A percentile compares a stretch with the other conserved stretches of the same genome.
Conservation (phyloP, 805 yeast species). For the Wickerhamiella parazyma region DNA sequence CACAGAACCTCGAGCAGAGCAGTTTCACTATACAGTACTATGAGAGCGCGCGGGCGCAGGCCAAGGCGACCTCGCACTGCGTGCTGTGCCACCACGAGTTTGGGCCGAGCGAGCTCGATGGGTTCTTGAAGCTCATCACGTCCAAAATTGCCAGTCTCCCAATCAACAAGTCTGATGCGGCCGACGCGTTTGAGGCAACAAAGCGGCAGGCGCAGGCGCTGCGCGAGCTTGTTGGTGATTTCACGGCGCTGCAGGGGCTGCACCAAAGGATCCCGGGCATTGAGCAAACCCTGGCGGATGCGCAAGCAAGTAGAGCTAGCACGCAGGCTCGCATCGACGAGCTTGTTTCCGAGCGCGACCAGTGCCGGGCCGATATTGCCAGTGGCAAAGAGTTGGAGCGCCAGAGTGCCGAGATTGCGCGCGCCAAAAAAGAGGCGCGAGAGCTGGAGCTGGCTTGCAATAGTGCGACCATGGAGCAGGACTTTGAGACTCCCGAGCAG, state of each 20-base stretch:
- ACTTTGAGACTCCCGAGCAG: slow-evolving; percentile 8
- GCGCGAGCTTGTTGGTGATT: slow-evolving; percentile 7
- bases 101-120: slow-evolving; percentile 24
- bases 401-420: not conserved
- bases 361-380: not conserved
- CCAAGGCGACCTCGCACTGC: slow-evolving; percentile 46
- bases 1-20: slow-evolving; percentile 52
- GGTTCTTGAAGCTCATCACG: slow-evolving; percentile 18
- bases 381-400: not conserved
- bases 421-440: not conserved
- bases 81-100: slow-evolving; percentile 60
- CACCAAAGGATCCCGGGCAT: not conserved
- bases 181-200: slow-evolving; percentile 21
- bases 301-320: not conserved
- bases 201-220: slow-evolving; percentile 11
- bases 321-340: not conserved
- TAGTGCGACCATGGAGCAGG: not conserved
- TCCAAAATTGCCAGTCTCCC: slow-evolving; percentile 26
- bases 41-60: slow-evolving; percentile 50
- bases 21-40: slow-evolving; percentile 61
- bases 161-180: slow-evolving; percentile 26
- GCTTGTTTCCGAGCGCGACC: not conserved
- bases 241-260: slow-evolving; percentile 2
- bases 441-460: slow-evolving; percentile 3
- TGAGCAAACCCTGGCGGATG: not conserved